phyloP scores from a whole-genome alignment of 148 eudicot species.

The Linanthus parryae region DNA sequence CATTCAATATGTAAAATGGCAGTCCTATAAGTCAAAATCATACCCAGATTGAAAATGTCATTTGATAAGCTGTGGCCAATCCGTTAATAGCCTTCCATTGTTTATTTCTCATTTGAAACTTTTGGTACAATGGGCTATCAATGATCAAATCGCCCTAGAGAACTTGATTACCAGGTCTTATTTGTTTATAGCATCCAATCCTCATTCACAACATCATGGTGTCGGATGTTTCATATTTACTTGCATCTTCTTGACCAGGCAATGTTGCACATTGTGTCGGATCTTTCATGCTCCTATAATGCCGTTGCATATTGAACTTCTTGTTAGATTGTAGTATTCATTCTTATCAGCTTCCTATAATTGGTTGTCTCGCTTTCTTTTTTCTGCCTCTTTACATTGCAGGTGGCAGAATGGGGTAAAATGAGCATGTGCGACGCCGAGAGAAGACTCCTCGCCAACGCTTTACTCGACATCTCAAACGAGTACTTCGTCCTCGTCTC shows the following conservation, averaged over 20 bases:
- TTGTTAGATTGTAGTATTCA: neutral
- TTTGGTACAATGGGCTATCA: no score
- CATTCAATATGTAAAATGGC: no score
- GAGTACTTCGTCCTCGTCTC: constrained; percentile 17
- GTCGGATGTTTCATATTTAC: neutral
- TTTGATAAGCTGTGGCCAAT: no score
- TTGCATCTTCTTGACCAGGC: neutral
- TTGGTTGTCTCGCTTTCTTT: neutral
- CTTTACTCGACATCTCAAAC: constrained; percentile 15
- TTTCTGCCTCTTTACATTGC: constrained; percentile 5
- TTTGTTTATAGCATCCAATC: no score
- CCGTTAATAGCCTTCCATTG: no score
- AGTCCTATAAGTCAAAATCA: no score
- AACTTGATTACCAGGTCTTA: no score
- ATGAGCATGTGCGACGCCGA: constrained; percentile 24
- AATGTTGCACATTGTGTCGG: neutral
- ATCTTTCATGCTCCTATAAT: neutral
- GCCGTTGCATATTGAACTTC: neutral
- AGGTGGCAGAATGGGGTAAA: constrained; percentile 21
- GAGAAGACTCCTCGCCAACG: constrained; percentile 17
- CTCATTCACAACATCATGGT: neutral
- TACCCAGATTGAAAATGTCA: no score
- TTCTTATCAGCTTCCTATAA: neutral
- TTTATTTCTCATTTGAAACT: no score
- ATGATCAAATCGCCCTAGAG: no score